Percentiles rank a stretch among this genome's conserved stretches.
phyloP scores from a whole-genome alignment of 2,329 filamentous ascomycete genomes.

The Colletotrichum euphorbiae region DNA sequence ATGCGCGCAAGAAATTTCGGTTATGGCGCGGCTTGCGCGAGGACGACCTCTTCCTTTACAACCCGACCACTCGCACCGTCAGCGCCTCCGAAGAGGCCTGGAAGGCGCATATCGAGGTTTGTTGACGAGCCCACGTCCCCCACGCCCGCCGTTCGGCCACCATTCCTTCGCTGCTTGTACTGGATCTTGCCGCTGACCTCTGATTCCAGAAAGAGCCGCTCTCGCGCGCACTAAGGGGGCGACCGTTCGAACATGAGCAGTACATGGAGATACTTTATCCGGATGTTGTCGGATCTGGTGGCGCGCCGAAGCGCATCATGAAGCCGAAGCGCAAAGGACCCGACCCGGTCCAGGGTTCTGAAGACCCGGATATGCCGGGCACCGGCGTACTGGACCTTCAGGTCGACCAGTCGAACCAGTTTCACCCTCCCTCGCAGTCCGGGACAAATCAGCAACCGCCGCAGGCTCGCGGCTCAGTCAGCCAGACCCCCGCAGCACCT shows the following conservation, averaged over 20 bases:
- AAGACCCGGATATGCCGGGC: conserved; percentile 62
- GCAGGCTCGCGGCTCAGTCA: conserved; percentile 45
- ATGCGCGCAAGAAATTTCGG: conserved; percentile 72
- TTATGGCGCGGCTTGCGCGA: conserved; percentile 69
- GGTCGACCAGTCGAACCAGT: conserved; percentile 46
- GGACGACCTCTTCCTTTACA: conserved; percentile 68
- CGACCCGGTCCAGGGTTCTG: conserved; percentile 56
- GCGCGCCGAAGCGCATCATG: conserved; percentile 69
- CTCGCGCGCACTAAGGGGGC: conserved; percentile 66
- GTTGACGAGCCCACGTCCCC: conserved; percentile 42
- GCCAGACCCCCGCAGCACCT: conserved; percentile 45
- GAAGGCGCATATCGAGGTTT: conserved; percentile 67
- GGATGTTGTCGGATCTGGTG: conserved; percentile 69
- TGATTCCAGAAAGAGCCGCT: conserved; percentile 64
- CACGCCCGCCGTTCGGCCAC: neutral
- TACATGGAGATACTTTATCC: conserved; percentile 71
- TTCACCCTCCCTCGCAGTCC: conserved; percentile 40
- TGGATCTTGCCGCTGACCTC: conserved; percentile 40
- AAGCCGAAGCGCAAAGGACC: conserved; percentile 63
- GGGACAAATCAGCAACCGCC: conserved; percentile 41
- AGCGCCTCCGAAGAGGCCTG: conserved; percentile 68
- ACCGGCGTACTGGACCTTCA: conserved; percentile 60
- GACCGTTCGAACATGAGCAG: conserved; percentile 70
- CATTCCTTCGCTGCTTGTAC: neutral
- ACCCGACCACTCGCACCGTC: conserved; percentile 61